Evolutionary conservation across 352 stramenopile species (phyloP), one percentile per base, ranked within the genome.

Genomic region (Phytophthora constricta): DNA sequence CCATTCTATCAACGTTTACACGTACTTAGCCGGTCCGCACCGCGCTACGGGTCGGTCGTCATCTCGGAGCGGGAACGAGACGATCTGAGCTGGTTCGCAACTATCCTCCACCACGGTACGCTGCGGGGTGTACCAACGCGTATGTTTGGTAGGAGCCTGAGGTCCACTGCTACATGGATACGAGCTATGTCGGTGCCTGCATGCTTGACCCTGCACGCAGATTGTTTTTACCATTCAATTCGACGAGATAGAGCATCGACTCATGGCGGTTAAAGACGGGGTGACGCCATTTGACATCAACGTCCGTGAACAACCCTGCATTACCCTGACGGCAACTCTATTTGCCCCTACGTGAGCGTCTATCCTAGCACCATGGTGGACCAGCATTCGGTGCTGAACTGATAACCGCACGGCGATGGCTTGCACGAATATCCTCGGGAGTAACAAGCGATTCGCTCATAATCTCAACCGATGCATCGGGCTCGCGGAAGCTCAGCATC

Each of bases 301-400:
- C 31, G 31, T 37, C 5, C 31, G 31, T 5, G 31, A 37, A 37
- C 31, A 37, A 13, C 31, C 11, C 31, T 13, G 31, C 31, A 37
- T 37, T 11, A 11, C 31, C 5, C 11, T 37, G 31, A 11, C 31
- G 31, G 31, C 31, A 11, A 11, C 11, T 5, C 31, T 37, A 5
- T 11, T 37, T 11, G 31, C 31, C 5, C 31, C 31, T 37, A 37
- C 11, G 5, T 37, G 31, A 11, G 5, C 5, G 5, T 5, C 31
- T 11, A 37, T 11, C 5, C 31, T 37, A 37, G 31, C 31, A 11
- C 31, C 31, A 11, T 13, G 5, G 11, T 14, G n/a, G 37, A 5
- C 51, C 2, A 33, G 49, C 51, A 49, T 39, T 41, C 39, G 34
- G 9, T 58, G 51, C 25, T 58, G 51, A 22, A 58, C 37, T 0